phyloP scores from a whole-genome alignment of 1,284 basidiomycete genomes.

The Phylloporus sp. region DNA sequence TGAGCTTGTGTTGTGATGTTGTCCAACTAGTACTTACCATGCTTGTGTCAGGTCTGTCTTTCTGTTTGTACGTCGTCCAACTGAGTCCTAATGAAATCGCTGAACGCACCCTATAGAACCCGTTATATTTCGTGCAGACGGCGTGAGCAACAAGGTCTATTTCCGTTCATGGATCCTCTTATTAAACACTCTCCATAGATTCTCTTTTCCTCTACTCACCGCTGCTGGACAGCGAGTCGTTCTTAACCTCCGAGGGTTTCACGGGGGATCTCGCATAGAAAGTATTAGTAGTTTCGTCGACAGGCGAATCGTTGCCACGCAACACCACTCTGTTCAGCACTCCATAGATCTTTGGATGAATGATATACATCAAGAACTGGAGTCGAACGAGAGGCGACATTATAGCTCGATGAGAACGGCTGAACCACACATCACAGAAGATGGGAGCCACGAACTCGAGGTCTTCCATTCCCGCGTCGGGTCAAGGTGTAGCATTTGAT shows the following conservation, averaged over 20 bases:
- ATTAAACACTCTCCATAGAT: not conserved
- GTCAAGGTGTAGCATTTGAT: not conserved
- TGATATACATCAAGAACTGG: constrained; percentile 4
- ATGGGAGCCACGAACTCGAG: not conserved
- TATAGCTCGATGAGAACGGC: not conserved
- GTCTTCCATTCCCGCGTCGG: not conserved
- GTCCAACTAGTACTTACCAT: not conserved
- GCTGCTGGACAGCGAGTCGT: constrained; percentile 11
- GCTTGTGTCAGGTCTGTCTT: not conserved
- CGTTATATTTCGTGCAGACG: not conserved
- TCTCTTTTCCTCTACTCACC: constrained; percentile 7
- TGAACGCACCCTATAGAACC: not conserved
- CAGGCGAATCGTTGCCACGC: constrained; percentile 3
- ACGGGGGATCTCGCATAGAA: not conserved
- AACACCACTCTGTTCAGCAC: constrained; percentile 3
- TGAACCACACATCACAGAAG: not conserved
- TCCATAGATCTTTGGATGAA: constrained; percentile 7
- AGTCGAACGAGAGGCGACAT: not conserved
- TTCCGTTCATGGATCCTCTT: not conserved
- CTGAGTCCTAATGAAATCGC: no score
- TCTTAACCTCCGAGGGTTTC: constrained; percentile 13
- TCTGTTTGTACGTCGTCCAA: no score
- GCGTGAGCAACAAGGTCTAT: not conserved
- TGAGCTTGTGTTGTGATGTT: not conserved
- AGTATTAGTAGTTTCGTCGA: not conserved